These are phyloP conservation scores for Coprinopsis strossmayeri DNA, from an alignment of 768 basidiomycete species.

Conservation along the genomic window DNA sequence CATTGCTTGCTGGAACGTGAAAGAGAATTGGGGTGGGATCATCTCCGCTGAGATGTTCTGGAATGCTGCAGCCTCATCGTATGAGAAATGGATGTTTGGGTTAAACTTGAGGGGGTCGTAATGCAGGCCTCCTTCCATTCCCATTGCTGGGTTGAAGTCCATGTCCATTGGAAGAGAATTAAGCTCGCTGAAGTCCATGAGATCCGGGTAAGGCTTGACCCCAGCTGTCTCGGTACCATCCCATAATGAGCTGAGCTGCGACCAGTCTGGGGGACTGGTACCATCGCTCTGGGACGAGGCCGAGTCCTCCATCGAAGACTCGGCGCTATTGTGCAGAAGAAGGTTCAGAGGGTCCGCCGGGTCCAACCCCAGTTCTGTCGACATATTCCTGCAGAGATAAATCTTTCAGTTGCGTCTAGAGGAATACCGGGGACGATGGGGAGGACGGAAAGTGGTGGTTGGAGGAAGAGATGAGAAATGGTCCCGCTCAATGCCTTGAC, in stretches of 20 bases:
- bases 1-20: conserved; percentile 29
- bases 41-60: conserved; percentile 16
- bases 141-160: conserved; percentile 52
- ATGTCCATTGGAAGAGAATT: conserved; percentile 45
- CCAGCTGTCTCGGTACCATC: conserved; percentile 24
- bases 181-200: conserved; percentile 37
- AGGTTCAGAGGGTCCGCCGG: conserved; percentile 54
- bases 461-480: conserved; percentile 8
- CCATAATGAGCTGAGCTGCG: conserved; percentile 47
- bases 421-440: neutral
- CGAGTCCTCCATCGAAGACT: conserved; percentile 30
- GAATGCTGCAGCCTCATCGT: conserved; percentile 13
- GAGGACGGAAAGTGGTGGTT: conserved; percentile 10
- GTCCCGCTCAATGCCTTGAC: conserved; percentile 1
- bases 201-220: conserved; percentile 30
- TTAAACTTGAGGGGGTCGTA: conserved; percentile 27
- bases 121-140: conserved; percentile 64
- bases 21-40: conserved; percentile 28
- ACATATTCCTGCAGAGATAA: conserved; percentile 21
- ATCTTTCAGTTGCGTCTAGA: neutral
- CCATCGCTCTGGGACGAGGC: conserved; percentile 16
- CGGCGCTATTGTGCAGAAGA: conserved; percentile 39
- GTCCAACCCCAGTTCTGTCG: conserved; percentile 43
- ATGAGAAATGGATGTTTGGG: conserved; percentile 18
- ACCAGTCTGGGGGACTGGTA: conserved; percentile 43